Base-by-base conservation (phyloP, 768 basidiomycete species). In the Russula emetica region DNA sequence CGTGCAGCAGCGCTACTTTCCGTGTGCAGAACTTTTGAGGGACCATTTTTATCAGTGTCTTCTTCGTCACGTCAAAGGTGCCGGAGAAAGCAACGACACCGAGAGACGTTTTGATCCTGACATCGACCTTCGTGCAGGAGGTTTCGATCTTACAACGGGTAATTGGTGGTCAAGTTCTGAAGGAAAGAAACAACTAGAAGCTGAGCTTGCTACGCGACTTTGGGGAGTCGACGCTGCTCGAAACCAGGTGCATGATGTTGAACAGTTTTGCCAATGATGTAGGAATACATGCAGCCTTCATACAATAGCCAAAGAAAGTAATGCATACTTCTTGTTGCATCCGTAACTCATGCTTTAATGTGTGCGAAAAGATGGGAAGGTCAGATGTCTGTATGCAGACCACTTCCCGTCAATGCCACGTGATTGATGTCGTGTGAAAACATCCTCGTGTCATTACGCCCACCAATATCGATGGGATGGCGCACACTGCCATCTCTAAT, bases 141-240 rank as follows among this genome's bases (percentile, higher is more conserved):
- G 58, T 3, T 51, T 51, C 26, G 14, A 51, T 36, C 32, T 58
- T 18, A 26, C 18, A 3, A 40, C 7, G 16, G 49, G 26, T 14
- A 40, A 13, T 28, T 51, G 49, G 49, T 51, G 36, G 58, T 60
- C 49, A 5, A 26, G 20, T 40, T n/a, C 24, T 5, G 22, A 59
- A 7, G 49, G 58, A 24, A 51, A 59, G 30, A 51, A 20, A 51
- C 36, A 59, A 7, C 38, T 51, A 13, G 49, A 59, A 51, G 58
- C 58, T 20, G 49, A 50, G 20, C 49, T 51, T 7, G 24, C 32
- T 5, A 38, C 13, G 20, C 47, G 32, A 13, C 47, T 50, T 49
- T 55, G 55, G 38, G 30, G 30, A 30, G 30, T 7, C 30, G 30
- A 5, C 7, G 3, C 30, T 5, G 30, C 30, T 30, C 30, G 30